Base-by-base conservation (phyloP, 371 early-diverging fungal genomes). In the Apophysomyces trapeziformis region DNA sequence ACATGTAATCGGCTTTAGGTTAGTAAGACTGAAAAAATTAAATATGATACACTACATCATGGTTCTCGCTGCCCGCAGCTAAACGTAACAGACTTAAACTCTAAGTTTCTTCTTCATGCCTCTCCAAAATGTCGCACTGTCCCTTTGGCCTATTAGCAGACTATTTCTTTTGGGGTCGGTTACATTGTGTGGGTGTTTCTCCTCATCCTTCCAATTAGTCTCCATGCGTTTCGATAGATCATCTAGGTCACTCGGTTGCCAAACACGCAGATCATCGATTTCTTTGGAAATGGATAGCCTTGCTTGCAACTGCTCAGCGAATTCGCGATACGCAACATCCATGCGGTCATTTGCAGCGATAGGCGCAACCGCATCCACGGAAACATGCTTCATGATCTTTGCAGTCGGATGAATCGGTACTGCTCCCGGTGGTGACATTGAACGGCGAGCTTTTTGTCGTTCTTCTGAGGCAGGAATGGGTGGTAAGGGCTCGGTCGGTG, bases 71-170 rank as follows among this genome's bases (percentile, higher is more conserved):
- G 54, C 54, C 54, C 9, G 54, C 54, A 50, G 54, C 54, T 32
- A 50, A 50, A 7, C 54, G 21, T 32, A 43, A 8, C 21, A 47
- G 47, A 59, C 21, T 66, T 62, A 72, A 18, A 72, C 72, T 16
- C 72, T 39, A 36, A 72, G 61, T 44, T 72, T 72, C 68, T 72
- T 72, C 35, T 72, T 72, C 72, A 72, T 72, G 57, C 68, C 72
- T 57, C 64, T 36, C 72, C 72, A 72, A 50, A 72, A 72, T 16
- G 71, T 61, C 14, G 60, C 50, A 18, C 61, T 63, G 37, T 66
- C 69, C 35, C 64, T 66, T n/a, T 58, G 45, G 14, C 43, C 39
- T 16, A 58, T 18, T 13, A 50, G 2, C 21, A 50, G 5, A 11
- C 54, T 50, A 21, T 7, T 50, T 21, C 54, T 26, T 58, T 9